Evolutionary conservation across 176 grass and related monocot species (phyloP), one percentile per base, ranked within the genome.

Genomic region (Aegilops sharonensis): DNA sequence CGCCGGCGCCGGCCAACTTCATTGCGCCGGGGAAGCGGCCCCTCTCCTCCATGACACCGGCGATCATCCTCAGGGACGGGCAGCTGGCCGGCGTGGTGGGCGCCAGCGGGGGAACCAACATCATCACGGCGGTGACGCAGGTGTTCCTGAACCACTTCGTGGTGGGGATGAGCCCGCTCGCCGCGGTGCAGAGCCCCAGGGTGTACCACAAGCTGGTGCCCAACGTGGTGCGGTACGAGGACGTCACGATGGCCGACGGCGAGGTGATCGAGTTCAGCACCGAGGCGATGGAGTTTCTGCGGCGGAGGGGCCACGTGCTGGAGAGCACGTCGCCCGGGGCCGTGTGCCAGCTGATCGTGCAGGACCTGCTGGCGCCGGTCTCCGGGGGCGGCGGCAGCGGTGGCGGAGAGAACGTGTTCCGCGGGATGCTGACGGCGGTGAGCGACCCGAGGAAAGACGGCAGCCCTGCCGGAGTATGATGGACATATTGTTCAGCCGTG

Each of bases 381-480:
- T 59, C 56, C 0, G 20, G 54, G 0, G 30, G 12, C 25, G 35
- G 64, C 50, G 66, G 11, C 30, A 54, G 64, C 31, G 72, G 25
- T 25, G 25, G 1, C 25, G 25, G 25, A 25, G 25, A 47, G 54
- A 40, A 14, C 5, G 88, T 95, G 47, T 84, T 90, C 78, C 87
- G 67, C 9, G 96, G 96, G 25, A 86, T 83, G 84, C 90, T 98
- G 50, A 98, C 88, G 18, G 96, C 96, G 27, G 91, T 98, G 64
- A 98, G 96, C 65, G 96, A 98, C 78, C 93, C 90, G 4, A 87
- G 96, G 78, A 98, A 98, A 81, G 96, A 86, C 54, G 96, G 96
- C 45, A 75, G 65, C 17, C 96, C 96, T 11, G 91, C 93, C 1
- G 86, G 91, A 25, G 11, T 95, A 83, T 98, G 88, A 77, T 17